Base-by-base conservation (phyloP, 345 rosid species). In the Eucalyptus sp. region DNA sequence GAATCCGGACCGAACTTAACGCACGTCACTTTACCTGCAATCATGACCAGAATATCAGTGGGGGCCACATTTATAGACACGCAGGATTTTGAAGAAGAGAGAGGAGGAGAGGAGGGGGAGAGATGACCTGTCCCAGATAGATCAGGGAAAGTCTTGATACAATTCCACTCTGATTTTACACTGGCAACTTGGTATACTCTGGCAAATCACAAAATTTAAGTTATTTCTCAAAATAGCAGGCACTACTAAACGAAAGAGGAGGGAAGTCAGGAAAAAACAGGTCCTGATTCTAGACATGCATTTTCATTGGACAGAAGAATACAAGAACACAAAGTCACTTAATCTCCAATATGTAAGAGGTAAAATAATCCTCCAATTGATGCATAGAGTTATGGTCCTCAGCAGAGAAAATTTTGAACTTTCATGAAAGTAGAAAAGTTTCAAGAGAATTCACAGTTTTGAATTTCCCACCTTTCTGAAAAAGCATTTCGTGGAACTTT, bases 91-190 rank as follows among this genome's bases (percentile, higher is more conserved):
- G 2, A 46, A 46, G 50, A 49, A 81, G 29, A 52, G 6, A 50
- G 2, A 41, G 18, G 10, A n/a, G 44, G 16, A 17, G 81, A 29
- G 31, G 31, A 48, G 62, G 44, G 27, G 13, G 20, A 31, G 85
- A 64, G 41, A 29, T 43, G 37, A 98, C 99, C 99, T 91, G 99
- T 96, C 93, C 99, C 99, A 2, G 99, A 98, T 84, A 56, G 62
- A 56, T 56, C 62, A 56, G 62, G 62, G 62, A 56, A 56, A 56
- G 62, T 56, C 62, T 56, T 98, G 89, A 98, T 88, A 86, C 97
- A 94, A 92, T 94, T 96, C 99, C 99, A 98, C 14, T 98, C 99
- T 44, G 98, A 94, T 92, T 96, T 97, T 58, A 98, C 99, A 90
- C 95, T 96, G 33, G 96, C 99, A 31, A 95, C 97, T 93, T 98